Percentiles rank a stretch among this genome's conserved stretches.
phyloP scores from a whole-genome alignment of 1,284 basidiomycete species.

The Ganoderma meredithae region DNA sequence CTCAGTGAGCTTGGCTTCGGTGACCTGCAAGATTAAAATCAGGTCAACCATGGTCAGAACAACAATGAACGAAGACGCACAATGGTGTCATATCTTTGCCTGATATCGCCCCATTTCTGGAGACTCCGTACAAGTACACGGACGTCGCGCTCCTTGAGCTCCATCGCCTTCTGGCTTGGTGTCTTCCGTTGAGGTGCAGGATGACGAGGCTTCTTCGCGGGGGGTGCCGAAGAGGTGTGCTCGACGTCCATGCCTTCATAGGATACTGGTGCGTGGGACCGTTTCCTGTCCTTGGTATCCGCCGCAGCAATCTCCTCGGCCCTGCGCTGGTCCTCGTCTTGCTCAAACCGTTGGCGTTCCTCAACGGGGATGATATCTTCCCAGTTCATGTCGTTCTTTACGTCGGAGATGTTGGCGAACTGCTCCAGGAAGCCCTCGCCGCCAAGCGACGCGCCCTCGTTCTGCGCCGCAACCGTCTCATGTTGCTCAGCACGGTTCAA shows the following conservation, averaged over 20 bases:
- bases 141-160: slow-evolving; percentile 96
- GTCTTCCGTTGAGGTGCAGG: slow-evolving; percentile 80
- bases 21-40: slow-evolving; percentile 59
- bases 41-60: slow-evolving; percentile 17
- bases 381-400: slow-evolving; percentile 99
- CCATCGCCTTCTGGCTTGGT: slow-evolving; percentile 92
- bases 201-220: slow-evolving; percentile 76
- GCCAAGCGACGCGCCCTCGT: slow-evolving; percentile 89
- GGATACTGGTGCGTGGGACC: slow-evolving; percentile 85
- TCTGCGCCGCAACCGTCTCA: slow-evolving; percentile 87
- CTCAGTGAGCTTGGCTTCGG: slow-evolving; percentile 91
- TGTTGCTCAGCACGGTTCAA: slow-evolving; percentile 97
- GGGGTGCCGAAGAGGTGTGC: slow-evolving; percentile 64
- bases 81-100: slow-evolving; percentile 93
- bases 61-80: slow-evolving; percentile 57
- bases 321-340: slow-evolving; percentile 80
- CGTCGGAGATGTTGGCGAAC: slow-evolving; percentile 96
- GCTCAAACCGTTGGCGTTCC: slow-evolving; percentile 87
- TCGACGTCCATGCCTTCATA: slow-evolving; percentile 94
- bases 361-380: slow-evolving; percentile 98
- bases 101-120: slow-evolving; percentile 98
- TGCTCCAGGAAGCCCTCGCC: slow-evolving; percentile 96
- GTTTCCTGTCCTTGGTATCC: slow-evolving; percentile 80
- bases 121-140: slow-evolving; percentile 95
- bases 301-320: slow-evolving; percentile 71